phyloP scores from a whole-genome alignment of 169 alveolate species.

The Plasmodium reichenowi region DNA sequence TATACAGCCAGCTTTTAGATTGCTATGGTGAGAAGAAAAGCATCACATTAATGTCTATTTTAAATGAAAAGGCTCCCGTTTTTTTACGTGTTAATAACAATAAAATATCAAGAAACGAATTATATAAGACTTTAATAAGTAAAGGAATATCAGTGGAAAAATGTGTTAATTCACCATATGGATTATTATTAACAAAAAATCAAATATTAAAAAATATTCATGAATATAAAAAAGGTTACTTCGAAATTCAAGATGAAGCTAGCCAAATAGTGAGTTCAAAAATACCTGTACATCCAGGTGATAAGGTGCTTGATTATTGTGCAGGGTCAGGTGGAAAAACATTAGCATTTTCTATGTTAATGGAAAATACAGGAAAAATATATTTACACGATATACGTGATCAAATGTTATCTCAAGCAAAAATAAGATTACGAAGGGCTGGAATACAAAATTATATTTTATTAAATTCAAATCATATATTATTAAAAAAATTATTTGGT shows the following conservation, averaged over 20 bases:
- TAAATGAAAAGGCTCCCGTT: constrained; percentile 89
- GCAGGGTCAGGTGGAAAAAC: constrained; percentile 97
- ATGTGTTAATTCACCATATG: constrained; percentile 90
- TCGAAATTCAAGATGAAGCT: constrained; percentile 96
- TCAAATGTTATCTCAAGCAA: constrained; percentile 87
- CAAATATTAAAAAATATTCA: constrained; percentile 87
- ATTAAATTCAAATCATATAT: constrained; percentile 82
- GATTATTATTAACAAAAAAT: constrained; percentile 86
- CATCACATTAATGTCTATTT: constrained; percentile 84
- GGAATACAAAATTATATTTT: constrained; percentile 91
- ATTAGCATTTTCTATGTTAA: constrained; percentile 91
- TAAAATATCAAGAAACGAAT: constrained; percentile 82
- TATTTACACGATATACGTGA: constrained; percentile 91
- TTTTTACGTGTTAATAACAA: constrained; percentile 87
- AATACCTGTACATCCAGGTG: constrained; percentile 92
- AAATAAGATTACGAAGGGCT: constrained; percentile 91
- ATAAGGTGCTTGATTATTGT: constrained; percentile 94
- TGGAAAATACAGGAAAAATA: constrained; percentile 92
- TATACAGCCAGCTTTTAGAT: constrained; percentile 82
- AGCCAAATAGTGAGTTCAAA: constrained; percentile 87
- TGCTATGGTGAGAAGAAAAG: constrained; percentile 87
- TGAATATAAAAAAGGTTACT: constrained; percentile 91
- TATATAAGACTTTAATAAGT: constrained; percentile 82
- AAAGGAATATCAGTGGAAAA: constrained; percentile 90
- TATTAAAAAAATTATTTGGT: constrained; percentile 81